Base-by-base conservation (phyloP, 371 early-diverging fungal species). In the Nematocida sp. region DNA sequence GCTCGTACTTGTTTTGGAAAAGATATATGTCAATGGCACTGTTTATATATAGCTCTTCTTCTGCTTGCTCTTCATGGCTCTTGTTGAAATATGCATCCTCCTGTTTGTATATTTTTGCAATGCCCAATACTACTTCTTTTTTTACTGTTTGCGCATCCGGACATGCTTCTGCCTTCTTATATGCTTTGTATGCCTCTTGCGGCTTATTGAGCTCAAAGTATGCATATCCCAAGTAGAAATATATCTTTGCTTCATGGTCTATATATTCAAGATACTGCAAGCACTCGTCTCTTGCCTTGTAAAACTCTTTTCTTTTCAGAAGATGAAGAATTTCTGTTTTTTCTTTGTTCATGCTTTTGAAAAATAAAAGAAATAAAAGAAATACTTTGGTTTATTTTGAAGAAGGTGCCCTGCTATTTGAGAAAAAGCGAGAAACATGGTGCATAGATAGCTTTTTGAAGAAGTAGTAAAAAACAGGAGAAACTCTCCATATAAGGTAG, bases 381-480 rank as follows among this genome's bases (percentile, higher is more conserved):
- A n/a, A 57, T 4, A 11, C 4, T 25, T 13, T 4, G 13, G 36
- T 45, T 45, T 13, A 20, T 45, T 13, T 45, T 45, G 45, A 20
- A 45, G 45, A 13, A 20, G 45, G 45, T 45, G 45, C 13, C 20
- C 13, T 45, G 45, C 13, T 45, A 45, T 45, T 13, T 45, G 13
- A 13, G 45, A 13, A 45, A 20, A 13, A 45, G 45, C 45, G 45
- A 45, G 9, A 16, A 28, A 42, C 38, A 11, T 20, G 35, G 63
- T 61, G 32, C 36, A 4, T 45, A 16, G 25, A 9, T n/a, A 50
- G 48, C 23, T 33, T 9, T 20, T 50, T 36, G 49, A 71, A 71
- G n/a, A 7, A 2, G 26, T 45, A 5, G 60, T 47, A 61, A 33
- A 71, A 71, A 3, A 61, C 7, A 48, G 75, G 75, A 36, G 61